These are phyloP conservation scores for Rhizopus sp. DNA, from an alignment of 371 early-diverging fungal genomes.

Conservation along the genomic window DNA sequence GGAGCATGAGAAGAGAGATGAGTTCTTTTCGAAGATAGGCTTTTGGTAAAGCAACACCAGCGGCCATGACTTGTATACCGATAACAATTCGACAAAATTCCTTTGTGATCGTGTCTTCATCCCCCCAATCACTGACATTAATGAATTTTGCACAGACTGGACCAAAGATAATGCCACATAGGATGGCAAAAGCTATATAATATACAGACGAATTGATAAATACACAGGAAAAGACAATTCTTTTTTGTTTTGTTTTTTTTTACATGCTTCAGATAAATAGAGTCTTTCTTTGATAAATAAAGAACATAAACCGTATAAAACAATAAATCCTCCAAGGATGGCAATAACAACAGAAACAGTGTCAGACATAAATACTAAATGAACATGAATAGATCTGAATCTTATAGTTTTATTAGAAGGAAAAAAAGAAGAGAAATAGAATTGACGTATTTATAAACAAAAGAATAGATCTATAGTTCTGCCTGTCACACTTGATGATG, in stretches of 20 bases:
- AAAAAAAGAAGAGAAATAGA: not conserved
- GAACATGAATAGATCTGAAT: not conserved
- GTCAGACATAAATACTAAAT: constrained; percentile 12
- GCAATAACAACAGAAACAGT: constrained; percentile 31
- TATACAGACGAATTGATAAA: not conserved
- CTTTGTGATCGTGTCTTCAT: constrained; percentile 49
- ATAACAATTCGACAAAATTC: constrained; percentile 76
- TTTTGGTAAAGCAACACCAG: constrained; percentile 63
- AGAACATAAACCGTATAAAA: constrained; percentile 83
- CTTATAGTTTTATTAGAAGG: not conserved
- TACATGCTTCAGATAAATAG: constrained; percentile 88
- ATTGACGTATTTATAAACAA: not conserved
- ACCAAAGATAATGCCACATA: constrained; percentile 87
- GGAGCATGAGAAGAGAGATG: constrained; percentile 63
- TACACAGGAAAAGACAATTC: not conserved
- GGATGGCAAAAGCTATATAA: constrained; percentile 70
- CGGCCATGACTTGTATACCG: constrained; percentile 83
- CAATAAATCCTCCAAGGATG: constrained; percentile 81
- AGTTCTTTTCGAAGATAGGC: constrained; percentile 64
- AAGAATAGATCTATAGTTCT: not conserved
- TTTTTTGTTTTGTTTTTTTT: constrained; percentile 28
- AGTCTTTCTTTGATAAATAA: constrained; percentile 87
- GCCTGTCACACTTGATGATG: not conserved
- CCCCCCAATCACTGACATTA: constrained; percentile 40
- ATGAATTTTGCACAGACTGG: constrained; percentile 58